phyloP scores from a whole-genome alignment of 1,284 basidiomycete species.

The Apiotrichum mycotoxinovorans region DNA sequence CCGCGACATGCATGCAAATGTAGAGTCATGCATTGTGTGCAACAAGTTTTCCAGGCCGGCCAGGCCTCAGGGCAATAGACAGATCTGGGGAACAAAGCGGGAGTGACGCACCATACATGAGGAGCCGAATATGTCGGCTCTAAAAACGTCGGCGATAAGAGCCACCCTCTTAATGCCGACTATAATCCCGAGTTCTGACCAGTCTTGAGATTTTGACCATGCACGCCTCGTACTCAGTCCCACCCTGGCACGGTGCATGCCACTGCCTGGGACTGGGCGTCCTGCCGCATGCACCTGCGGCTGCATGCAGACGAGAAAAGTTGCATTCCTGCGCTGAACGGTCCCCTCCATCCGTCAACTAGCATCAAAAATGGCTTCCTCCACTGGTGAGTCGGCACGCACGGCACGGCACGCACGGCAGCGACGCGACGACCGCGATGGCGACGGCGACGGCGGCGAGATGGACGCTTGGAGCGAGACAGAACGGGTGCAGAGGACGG shows the following conservation, averaged over 20 bases:
- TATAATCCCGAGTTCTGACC: not conserved
- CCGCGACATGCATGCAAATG: too few species aligned
- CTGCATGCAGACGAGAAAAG: not conserved
- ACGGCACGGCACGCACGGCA: not conserved
- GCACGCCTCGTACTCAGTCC: too few species aligned
- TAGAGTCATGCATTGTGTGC: too few species aligned
- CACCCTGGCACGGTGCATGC: too few species aligned
- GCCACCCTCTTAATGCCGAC: not conserved
- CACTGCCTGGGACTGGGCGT: too few species aligned
- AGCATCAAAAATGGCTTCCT: slow-evolving; percentile 18
- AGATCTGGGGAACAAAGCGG: too few species aligned
- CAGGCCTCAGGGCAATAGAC: too few species aligned
- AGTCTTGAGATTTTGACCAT: not conserved
- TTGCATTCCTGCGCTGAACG: not conserved
- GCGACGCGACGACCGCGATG: not conserved
- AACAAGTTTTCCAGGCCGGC: too few species aligned
- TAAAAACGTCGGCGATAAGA: not conserved
- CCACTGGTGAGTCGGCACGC: slow-evolving; percentile 14
- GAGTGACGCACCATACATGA: too few species aligned
- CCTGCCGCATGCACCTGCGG: not conserved
- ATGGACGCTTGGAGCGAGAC: not conserved
- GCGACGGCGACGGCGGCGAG: not conserved
- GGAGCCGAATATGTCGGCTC: not conserved
- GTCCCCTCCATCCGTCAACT: slow-evolving; percentile 11
- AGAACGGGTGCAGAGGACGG: not conserved